Conservation (phyloP, 2,329 filamentous ascomycete species). For the Elsinoe ampelina region DNA sequence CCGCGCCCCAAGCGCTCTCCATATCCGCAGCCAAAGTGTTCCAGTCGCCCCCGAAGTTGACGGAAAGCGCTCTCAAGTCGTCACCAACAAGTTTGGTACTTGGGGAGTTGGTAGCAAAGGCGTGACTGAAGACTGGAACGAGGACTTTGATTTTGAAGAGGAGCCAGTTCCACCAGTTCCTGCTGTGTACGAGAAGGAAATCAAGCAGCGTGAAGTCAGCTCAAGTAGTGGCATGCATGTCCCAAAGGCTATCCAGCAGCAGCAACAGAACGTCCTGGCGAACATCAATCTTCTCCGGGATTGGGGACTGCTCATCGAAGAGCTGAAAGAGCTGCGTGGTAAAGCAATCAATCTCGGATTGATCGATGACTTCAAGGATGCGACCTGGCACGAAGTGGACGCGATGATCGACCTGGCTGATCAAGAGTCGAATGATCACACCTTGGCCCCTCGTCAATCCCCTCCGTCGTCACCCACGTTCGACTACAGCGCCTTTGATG, state of each 20-base stretch:
- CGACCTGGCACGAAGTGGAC: slow-evolving; percentile 71
- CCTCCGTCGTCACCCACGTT: slow-evolving; percentile 49
- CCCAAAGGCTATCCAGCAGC: slow-evolving; percentile 68
- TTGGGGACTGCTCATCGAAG: slow-evolving; percentile 71
- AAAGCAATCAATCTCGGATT: slow-evolving; percentile 61
- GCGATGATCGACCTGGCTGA: slow-evolving; percentile 79
- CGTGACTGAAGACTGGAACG: slow-evolving; percentile 80
- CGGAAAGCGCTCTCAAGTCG: slow-evolving; percentile 45
- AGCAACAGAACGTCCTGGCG: slow-evolving; percentile 70
- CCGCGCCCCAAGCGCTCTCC: slow-evolving; percentile 57
- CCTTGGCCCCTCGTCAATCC: slow-evolving; percentile 41
- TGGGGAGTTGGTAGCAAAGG: slow-evolving; percentile 74
- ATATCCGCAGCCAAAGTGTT: slow-evolving; percentile 73
- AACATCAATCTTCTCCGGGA: slow-evolving; percentile 79
- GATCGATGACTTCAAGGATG: slow-evolving; percentile 48
- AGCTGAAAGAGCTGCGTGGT: slow-evolving; percentile 66
- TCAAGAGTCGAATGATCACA: slow-evolving; percentile 51
- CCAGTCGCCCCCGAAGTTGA: slow-evolving; percentile 56
- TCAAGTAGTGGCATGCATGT: slow-evolving; percentile 55
- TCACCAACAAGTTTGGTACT: slow-evolving; percentile 64
- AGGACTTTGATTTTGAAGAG: slow-evolving; percentile 70
- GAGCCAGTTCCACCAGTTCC: slow-evolving; percentile 26
- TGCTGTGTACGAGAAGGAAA: slow-evolving; percentile 27
- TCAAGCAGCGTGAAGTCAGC: slow-evolving; percentile 21
- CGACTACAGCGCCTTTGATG: slow-evolving; percentile 51